Conservation (phyloP, 1,139 yeast genomes). For the Geotrichum cucujoidarum region DNA sequence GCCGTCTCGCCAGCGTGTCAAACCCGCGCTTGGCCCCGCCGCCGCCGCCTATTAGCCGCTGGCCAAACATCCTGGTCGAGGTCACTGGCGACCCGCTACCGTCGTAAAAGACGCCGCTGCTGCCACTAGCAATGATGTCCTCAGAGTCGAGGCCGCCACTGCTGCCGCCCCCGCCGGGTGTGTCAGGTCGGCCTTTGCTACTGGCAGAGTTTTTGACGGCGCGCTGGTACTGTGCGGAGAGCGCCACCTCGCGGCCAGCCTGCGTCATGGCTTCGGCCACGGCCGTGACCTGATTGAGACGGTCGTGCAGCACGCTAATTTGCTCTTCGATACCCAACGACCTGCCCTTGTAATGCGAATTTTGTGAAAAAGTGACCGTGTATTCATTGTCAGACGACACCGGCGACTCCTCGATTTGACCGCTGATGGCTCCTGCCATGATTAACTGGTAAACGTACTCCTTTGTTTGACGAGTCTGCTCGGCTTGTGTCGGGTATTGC, state of each 20-base stretch:
- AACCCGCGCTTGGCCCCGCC: not conserved
- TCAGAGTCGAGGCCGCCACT: not conserved
- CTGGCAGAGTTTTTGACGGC: too few species aligned
- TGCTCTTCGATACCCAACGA: conserved; percentile 10
- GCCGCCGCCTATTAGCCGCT: not conserved
- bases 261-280: conserved; percentile 7
- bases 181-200: not conserved
- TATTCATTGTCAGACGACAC: not conserved
- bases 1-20: not conserved
- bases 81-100: too few species aligned
- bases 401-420: conserved; percentile 10
- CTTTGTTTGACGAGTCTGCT: too few species aligned
- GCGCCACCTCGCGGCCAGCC: conserved; percentile 7
- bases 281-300: conserved; percentile 6
- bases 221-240: too few species aligned
- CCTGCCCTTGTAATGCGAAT: not conserved
- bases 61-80: not conserved
- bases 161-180: not conserved
- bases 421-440: conserved; percentile 7
- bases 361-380: conserved; percentile 9
- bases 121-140: too few species aligned
- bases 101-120: too few species aligned
- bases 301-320: conserved; percentile 2
- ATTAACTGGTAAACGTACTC: conserved; percentile 12
- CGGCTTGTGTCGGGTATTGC: too few species aligned